Conservation (phyloP, 2,329 filamentous ascomycete species). For the Xylogone sp. region DNA sequence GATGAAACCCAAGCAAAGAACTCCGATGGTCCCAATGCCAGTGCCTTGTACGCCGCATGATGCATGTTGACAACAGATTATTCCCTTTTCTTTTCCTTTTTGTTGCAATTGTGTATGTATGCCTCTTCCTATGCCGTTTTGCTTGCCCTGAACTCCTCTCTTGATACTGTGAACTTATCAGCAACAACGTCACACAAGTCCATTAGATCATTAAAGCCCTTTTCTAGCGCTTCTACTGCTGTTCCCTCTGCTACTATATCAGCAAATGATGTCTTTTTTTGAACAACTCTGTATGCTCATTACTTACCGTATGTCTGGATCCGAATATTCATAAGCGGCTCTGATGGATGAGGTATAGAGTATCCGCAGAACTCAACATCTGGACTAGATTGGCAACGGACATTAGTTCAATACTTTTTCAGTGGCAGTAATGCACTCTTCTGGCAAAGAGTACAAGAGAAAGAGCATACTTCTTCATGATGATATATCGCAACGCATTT, state of each 20-base stretch:
- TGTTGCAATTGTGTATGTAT: conserved; percentile 11
- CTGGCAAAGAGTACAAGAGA: neutral
- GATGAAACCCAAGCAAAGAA: conserved; percentile 9
- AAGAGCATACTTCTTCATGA: conserved; percentile 89
- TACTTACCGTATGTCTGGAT: conserved; percentile 92
- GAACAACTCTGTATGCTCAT: neutral
- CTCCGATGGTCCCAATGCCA: conserved; percentile 14
- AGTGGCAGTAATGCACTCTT: neutral
- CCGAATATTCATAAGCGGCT: conserved; percentile 92
- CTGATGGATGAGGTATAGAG: conserved; percentile 93
- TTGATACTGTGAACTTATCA: conserved; percentile 76
- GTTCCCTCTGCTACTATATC: conserved; percentile 61
- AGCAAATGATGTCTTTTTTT: neutral
- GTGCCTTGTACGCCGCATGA: conserved; percentile 26
- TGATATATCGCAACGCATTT: conserved; percentile 89
- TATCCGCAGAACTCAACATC: conserved; percentile 98
- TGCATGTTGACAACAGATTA: conserved; percentile 16
- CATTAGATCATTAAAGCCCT: conserved; percentile 84
- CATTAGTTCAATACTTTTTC: conserved; percentile 7
- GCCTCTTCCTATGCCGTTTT: no score
- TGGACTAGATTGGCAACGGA: conserved; percentile 52
- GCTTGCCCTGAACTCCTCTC: conserved; percentile 58
- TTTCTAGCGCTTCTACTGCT: conserved; percentile 82
- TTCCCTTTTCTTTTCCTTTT: no score
- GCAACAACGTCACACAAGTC: conserved; percentile 90